Evolutionary conservation across 1,139 yeast genomes (phyloP), one percentile per base, ranked within the genome.

Genomic region (Pneumocystis jirovecii): DNA sequence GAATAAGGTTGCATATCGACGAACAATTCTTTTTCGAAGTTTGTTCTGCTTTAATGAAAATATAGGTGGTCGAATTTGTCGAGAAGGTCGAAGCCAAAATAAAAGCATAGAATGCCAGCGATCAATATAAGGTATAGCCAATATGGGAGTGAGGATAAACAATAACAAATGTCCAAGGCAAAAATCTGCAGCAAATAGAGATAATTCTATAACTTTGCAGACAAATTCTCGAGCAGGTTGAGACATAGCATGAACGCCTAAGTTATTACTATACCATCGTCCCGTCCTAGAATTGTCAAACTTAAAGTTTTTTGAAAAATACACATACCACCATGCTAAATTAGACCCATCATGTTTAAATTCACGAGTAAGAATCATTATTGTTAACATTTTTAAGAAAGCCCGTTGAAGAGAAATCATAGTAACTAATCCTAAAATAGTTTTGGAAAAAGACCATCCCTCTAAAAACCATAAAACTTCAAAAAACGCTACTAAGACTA

Each of bases 11-110:
- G 96, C 86, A 81, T 93, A 95, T 80, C 90, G 90, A 79, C 89
- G 86, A 63, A 95, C 97, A 96, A 95, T 93, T 80, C 98, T 86
- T 87, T 89, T 91, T 81, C 99, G 88, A 77, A 95, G 85, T 80
- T 91, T 87, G 70, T 95, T 95, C 80, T 95, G 98, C 80, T 95
- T 93, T 80, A 93, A 82, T 21, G 97, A 90, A 80, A 89, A 95
- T 75, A 95, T 93, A 72, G 98, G 99, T 70, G 97, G 98, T 79
- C 99, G 89, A 74, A 93, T 93, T 81, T 93, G 96, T 80, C 96
- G 87, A 68, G 95, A 86, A 69, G 98, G 98, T 77, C 90, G 89
- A 79, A 93, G 86, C 99, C 99, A 93, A 85, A 93, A 93, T 79
- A 93, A 83, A 93, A 93, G 86, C 79, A 91, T 87, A 63, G 98